Percentiles rank a stretch among this genome's conserved stretches.
phyloP scores from a whole-genome alignment of 2,329 filamentous ascomycete genomes.

The Pseudogymnoascus sp. region DNA sequence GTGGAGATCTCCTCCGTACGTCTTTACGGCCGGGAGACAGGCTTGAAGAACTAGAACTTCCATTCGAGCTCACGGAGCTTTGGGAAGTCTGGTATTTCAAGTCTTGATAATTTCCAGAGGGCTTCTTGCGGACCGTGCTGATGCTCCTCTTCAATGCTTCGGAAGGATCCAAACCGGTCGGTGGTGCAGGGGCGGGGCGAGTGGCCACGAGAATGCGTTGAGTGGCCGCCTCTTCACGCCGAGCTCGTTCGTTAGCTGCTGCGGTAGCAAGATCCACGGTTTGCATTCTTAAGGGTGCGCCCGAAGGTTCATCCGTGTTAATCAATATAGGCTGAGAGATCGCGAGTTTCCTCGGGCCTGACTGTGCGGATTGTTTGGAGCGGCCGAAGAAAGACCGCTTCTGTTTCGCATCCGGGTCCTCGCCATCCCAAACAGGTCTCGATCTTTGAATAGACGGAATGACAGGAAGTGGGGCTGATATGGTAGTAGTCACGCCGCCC shows the following conservation, averaged over 20 bases:
- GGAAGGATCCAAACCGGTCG: constrained; percentile 14
- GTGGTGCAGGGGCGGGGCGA: constrained; percentile 21
- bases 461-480: background rate
- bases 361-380: constrained; percentile 20
- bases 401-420: constrained; percentile 10
- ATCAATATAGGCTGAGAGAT: constrained; percentile 27
- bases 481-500: background rate
- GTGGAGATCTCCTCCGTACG: constrained; percentile 26
- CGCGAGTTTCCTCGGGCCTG: constrained; percentile 22
- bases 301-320: constrained; percentile 11
- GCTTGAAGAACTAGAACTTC: constrained; percentile 26
- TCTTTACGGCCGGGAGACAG: constrained; percentile 28
- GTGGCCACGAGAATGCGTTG: constrained; percentile 21
- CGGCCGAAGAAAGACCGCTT: constrained; percentile 24
- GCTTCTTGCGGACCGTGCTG: constrained; percentile 21
- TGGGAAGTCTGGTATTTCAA: constrained; percentile 13
- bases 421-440: background rate
- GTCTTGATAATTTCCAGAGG: constrained; percentile 10
- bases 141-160: constrained; percentile 20
- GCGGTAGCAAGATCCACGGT: constrained; percentile 29
- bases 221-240: constrained; percentile 22
- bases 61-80: constrained; percentile 16
- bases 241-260: constrained; percentile 24
- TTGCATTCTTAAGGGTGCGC: constrained; percentile 24
- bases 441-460: constrained; percentile 14